Conservation (phyloP, 352 stramenopile species). For the Achlya hypogyna region DNA sequence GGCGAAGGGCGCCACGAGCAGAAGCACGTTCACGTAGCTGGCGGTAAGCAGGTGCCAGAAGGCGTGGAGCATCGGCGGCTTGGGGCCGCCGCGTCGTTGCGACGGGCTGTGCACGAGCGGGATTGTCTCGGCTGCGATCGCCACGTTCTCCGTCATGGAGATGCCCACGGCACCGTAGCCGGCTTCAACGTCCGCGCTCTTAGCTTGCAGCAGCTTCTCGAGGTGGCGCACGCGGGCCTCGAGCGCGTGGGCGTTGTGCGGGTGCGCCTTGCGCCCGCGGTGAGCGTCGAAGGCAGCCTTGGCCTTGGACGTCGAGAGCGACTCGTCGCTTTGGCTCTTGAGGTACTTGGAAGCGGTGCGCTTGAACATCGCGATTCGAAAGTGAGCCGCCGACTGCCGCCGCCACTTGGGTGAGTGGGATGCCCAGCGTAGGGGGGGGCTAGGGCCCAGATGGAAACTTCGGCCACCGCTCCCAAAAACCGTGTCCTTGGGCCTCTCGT, state of each 20-base stretch:
- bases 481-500: no score
- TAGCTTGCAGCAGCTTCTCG: not conserved
- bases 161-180: not conserved
- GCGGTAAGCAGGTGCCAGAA: conserved; percentile 39
- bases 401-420: not conserved
- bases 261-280: not conserved
- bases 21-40: conserved; percentile 65
- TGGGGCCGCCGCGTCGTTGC: conserved; percentile 18
- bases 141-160: not conserved
- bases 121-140: not conserved
- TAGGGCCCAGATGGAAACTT: no score
- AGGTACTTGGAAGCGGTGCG: conserved; percentile 3
- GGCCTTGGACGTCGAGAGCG: not conserved
- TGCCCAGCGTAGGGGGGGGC: no score
- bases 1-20: conserved; percentile 45
- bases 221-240: not conserved
- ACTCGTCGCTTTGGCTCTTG: not conserved
- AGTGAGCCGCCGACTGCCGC: not conserved
- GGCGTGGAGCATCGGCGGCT: conserved; percentile 25
- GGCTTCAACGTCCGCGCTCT: not conserved
- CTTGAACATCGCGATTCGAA: conserved; percentile 15
- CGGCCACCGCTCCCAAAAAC: no score
- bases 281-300: not conserved
- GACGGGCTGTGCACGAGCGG: not conserved
- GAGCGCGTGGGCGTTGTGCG: not conserved